These are phyloP conservation scores for Priceomyces melissophilus DNA, from an alignment of 805 yeast species.

Conservation along the genomic window DNA sequence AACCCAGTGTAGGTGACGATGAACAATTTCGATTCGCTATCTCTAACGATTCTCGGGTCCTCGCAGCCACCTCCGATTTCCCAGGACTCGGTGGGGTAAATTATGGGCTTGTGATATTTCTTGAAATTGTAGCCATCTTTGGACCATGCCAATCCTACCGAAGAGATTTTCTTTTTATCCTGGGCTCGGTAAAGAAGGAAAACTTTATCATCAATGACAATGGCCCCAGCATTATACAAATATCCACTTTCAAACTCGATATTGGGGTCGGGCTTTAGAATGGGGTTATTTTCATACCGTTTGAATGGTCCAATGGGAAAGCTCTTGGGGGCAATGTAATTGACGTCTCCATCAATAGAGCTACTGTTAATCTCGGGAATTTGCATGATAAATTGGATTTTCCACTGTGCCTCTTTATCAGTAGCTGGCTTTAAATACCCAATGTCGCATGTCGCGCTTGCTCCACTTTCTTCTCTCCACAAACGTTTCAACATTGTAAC, in stretches of 20 bases:
- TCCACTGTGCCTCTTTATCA: not conserved
- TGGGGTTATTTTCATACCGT: constrained; percentile 34
- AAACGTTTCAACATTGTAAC: not conserved
- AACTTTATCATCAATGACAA: constrained; percentile 36
- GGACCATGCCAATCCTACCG: constrained; percentile 42
- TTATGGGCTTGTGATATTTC: constrained; percentile 27
- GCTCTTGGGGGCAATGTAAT: constrained; percentile 30
- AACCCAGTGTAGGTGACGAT: constrained; percentile 41
- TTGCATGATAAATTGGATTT: constrained; percentile 13
- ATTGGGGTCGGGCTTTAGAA: constrained; percentile 34
- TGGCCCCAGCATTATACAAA: constrained; percentile 41
- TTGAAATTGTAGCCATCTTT: constrained; percentile 34
- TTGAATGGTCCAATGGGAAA: constrained; percentile 43
- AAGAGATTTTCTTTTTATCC: constrained; percentile 26
- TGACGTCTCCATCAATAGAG: constrained; percentile 27
- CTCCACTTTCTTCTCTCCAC: not conserved
- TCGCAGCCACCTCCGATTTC: constrained; percentile 41
- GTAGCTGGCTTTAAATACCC: not conserved
- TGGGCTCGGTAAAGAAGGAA: constrained; percentile 39
- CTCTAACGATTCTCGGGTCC: constrained; percentile 41
- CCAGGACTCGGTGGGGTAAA: constrained; percentile 36
- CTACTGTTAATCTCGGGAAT: constrained; percentile 24
- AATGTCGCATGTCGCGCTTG: not conserved
- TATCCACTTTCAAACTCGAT: constrained; percentile 37
- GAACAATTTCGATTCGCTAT: constrained; percentile 31